A percentile compares a stretch with the other conserved stretches of the same genome.
phyloP scores from a whole-genome alignment of 345 rosid genomes.

The Hibiscus mutabilis region DNA sequence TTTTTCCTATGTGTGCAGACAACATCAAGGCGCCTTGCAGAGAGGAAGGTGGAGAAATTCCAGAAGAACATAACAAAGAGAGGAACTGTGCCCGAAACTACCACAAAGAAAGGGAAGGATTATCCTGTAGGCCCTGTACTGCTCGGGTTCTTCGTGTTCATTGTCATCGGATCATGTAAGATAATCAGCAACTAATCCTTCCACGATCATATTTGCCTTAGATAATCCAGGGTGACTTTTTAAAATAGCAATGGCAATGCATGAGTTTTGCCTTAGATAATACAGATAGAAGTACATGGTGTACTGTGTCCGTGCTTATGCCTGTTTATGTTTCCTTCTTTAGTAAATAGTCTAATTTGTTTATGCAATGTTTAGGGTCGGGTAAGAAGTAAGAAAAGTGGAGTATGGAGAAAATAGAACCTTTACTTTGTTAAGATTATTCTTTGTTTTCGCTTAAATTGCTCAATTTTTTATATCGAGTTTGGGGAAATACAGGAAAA shows the following conservation, averaged over 20 bases:
- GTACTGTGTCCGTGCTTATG: not conserved
- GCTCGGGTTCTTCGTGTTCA: conserved; percentile 86
- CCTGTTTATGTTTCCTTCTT: not conserved
- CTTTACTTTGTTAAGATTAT: too few species aligned
- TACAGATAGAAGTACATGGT: not conserved
- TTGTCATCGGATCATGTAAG: conserved; percentile 92
- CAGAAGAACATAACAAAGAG: conserved; percentile 79
- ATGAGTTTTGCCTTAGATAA: not conserved
- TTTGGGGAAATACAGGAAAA: too few species aligned
- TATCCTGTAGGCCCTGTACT: conserved; percentile 90
- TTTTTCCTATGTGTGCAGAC: conserved; percentile 39
- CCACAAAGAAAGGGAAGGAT: conserved; percentile 72
- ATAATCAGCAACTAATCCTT: not conserved
- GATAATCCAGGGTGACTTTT: not conserved
- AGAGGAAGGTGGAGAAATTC: conserved; percentile 67
- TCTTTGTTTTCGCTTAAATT: too few species aligned
- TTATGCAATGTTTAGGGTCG: not conserved
- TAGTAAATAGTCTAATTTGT: not conserved
- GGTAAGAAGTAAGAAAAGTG: too few species aligned
- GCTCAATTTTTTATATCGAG: too few species aligned
- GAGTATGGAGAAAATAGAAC: too few species aligned
- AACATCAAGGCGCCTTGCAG: conserved; percentile 81
- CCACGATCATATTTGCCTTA: not conserved
- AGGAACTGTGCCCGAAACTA: conserved; percentile 74
- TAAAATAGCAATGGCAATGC: not conserved